Base-by-base conservation (phyloP, 1,284 basidiomycete species). In the Puccinia brachypodii region DNA sequence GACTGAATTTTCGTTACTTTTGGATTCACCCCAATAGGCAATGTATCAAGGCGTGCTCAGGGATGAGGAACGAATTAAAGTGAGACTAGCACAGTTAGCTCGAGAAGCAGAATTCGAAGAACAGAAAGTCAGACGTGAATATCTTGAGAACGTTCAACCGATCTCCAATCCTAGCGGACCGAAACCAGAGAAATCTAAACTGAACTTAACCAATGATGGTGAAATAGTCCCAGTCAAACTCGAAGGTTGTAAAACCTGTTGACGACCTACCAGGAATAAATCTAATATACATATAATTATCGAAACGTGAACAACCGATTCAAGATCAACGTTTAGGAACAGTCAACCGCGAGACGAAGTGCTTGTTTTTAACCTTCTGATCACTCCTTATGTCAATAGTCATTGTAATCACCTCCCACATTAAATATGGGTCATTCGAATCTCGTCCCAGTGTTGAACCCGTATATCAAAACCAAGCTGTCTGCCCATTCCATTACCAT, bases 21-120 rank as follows among this genome's bases (percentile, higher is more conserved):
- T 0, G 25, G 19, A 33, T 73, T n/a, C n/a, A n/a, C n/a, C n/a
- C 16, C 36, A 19, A 3, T 3, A 94, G 95, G 92, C 89, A 25
- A 97, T 97, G 95, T 96, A 92, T 86, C 89, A 92, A 85, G 95
- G 95, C 40, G 94, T 97, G 0, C 84, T 97, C 58, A 90, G 91
- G 69, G 95, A 97, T 86, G 94, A 96, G 84, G 93, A 91, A 84
- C 91, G 95, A 42, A 88, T 92, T 82, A 88, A 87, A 83, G 90
- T 91, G 84, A 94, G 94, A 87, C 90, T 90, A 89, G 88, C 85
- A 64, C 90, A 92, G 85, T 36, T 56, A 31, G 58, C 42, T 16
- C 88, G 92, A 76, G 89, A 92, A 85, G 89, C 89, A 72, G 87
- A 93, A n/a, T 88, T 89, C 73, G 90, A 90, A 81, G 81, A 81